Base-by-base conservation (phyloP, 768 basidiomycete genomes). In the Termitomyces sp. region DNA sequence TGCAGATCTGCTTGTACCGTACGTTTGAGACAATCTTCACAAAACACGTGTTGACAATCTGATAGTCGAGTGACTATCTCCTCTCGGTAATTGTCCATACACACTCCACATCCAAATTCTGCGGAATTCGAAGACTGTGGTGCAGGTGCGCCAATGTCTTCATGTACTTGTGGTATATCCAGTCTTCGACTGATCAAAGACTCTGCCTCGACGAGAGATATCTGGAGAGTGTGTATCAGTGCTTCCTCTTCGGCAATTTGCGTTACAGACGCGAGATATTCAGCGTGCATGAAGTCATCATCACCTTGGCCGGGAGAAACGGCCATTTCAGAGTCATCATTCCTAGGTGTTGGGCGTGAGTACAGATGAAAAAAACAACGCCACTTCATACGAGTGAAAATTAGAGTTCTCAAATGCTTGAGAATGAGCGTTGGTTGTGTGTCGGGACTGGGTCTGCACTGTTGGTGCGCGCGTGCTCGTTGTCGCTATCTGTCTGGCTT, bases 1-100 rank as follows among this genome's bases (percentile, higher is more conserved):
- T 73, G 72, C 20, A 88, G 72, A 69, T 79, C 80, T 9, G 77
- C 70, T 40, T 64, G 64, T 14, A 81, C 70, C 55, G 81, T 77
- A 2, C 58, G 61, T 56, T 66, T 71, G 52, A 87, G 60, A 66
- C 87, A 88, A 3, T 72, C 68, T 50, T 82, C 72, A 68, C 87
- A 89, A 65, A 82, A 81, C 18, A 59, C 61, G 64, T 89, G 86
- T 12, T 65, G 64, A 62, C 87, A 88, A 0, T 58, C 60, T 36
- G 67, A 12, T 20, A 58, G 18, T 35, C 41, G 57, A 38, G 6
- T 58, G n/a, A 44, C 14, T 12, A 35, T 36, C 18, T 58, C 26
- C 14, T 58, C 57, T 71, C 82, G 64, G 1, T 74, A 43, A 9
- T 30, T 69, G 14, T 89, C 87, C 59, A 83, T 66, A 67, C 87